phyloP scores from a whole-genome alignment of 805 yeast genomes.

The Ogataea degrootiae region DNA sequence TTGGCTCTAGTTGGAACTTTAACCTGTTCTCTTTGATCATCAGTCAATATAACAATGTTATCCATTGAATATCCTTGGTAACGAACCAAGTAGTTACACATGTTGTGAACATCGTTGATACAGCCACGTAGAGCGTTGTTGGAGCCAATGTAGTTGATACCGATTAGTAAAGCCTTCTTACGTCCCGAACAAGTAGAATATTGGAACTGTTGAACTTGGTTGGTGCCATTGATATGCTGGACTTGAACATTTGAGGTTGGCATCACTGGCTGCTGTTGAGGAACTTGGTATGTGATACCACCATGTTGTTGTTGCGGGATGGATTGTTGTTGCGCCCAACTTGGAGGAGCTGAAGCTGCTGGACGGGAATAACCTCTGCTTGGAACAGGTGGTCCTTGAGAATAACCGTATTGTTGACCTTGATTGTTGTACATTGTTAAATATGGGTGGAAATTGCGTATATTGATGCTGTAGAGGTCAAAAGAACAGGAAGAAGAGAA shows the following conservation, averaged over 20 bases:
- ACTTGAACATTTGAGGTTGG: constrained; percentile 17
- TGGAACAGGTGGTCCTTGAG: no score
- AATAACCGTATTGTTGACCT: no score
- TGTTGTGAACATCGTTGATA: constrained; percentile 67
- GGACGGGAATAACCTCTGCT: not conserved
- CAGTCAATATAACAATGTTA: constrained; percentile 58
- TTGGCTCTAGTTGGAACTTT: constrained; percentile 61
- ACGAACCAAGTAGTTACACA: constrained; percentile 33
- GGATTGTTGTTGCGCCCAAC: not conserved
- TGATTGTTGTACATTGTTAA: no score
- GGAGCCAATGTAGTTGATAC: constrained; percentile 72
- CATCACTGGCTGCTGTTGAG: constrained; percentile 12
- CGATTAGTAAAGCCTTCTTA: constrained; percentile 70
- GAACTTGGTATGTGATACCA: constrained; percentile 8
- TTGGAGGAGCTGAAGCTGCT: not conserved
- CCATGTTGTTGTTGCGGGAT: not conserved
- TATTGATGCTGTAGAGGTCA: no score
- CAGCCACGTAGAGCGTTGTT: constrained; percentile 65
- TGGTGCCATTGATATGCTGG: constrained; percentile 30
- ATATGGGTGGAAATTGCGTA: no score
- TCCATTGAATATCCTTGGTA: constrained; percentile 45
- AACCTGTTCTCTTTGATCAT: constrained; percentile 44
- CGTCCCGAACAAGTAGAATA: constrained; percentile 69
- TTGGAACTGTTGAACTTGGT: constrained; percentile 31
- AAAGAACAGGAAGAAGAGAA: no score